Evolutionary conservation across 2,329 filamentous ascomycete species (phyloP).

Genomic region (Aspergillus tamarii): DNA sequence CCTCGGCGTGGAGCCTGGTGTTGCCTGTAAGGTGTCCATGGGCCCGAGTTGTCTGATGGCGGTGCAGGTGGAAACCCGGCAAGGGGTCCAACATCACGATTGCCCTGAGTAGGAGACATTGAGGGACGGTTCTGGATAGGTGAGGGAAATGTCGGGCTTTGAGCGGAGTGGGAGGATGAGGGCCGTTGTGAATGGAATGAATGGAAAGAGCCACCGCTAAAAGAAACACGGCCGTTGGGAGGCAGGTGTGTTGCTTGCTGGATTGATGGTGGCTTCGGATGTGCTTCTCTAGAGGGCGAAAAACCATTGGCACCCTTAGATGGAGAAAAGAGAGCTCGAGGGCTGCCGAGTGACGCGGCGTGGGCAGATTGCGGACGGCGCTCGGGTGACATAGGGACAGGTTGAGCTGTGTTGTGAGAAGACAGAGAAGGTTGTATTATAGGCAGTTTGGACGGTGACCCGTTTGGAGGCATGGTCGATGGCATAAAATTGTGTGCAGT

Average conservation of each 20-base stretch:
- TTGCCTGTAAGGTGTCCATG: constrained; percentile 39
- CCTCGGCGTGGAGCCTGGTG: constrained; percentile 35
- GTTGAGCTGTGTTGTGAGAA: constrained; percentile 15
- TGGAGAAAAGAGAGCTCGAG: constrained; percentile 38
- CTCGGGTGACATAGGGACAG: constrained; percentile 32
- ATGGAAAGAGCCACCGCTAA: constrained; percentile 32
- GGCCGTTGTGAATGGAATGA: constrained; percentile 42
- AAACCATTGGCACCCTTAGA: constrained; percentile 34
- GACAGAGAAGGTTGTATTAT: constrained; percentile 19
- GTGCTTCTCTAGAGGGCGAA: constrained; percentile 28
- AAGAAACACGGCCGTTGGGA: constrained; percentile 23
- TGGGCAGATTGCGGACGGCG: constrained; percentile 31
- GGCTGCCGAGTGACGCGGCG: constrained; percentile 28
- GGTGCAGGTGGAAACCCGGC: constrained; percentile 45
- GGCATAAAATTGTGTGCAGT: constrained; percentile 23
- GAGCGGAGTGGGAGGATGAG: constrained; percentile 46
- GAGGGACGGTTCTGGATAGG: constrained; percentile 50
- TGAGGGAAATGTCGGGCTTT: constrained; percentile 38
- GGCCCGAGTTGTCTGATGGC: constrained; percentile 31
- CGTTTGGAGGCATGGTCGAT: constrained; percentile 24
- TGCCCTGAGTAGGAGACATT: constrained; percentile 54
- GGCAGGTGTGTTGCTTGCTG: constrained; percentile 37
- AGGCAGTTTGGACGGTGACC: constrained; percentile 25
- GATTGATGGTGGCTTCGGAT: constrained; percentile 30
- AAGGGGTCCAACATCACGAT: constrained; percentile 52